Percentiles rank a stretch among this genome's conserved stretches.
Conservation (phyloP, 169 alveolate species). For the Plasmodium falciparum region DNA sequence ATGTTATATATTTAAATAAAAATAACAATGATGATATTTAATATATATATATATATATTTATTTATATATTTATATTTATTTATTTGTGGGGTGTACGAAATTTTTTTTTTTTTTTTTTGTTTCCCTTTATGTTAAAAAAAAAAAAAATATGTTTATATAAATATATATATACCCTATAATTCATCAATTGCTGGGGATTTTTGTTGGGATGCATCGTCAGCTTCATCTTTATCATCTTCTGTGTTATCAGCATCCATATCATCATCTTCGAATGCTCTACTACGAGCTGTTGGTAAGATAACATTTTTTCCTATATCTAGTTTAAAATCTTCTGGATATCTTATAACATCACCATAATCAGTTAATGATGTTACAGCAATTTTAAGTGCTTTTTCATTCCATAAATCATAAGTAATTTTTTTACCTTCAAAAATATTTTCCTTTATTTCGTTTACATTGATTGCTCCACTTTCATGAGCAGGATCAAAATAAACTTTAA, state of each 20-base stretch:
- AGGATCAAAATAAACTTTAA: conserved; percentile 81
- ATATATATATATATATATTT: no score
- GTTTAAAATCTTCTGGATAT: conserved; percentile 82
- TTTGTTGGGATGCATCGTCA: background rate
- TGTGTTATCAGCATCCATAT: conserved; percentile 18
- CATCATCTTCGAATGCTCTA: conserved; percentile 14
- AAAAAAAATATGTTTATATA: no score
- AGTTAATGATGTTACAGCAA: conserved; percentile 82
- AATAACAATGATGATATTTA: no score
- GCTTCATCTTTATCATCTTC: conserved; percentile 24
- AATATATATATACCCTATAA: background rate
- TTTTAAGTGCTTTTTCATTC: conserved; percentile 81
- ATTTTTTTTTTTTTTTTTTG: no score
- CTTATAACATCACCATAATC: conserved; percentile 84
- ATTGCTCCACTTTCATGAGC: conserved; percentile 76
- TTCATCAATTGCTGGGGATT: conserved; percentile 29
- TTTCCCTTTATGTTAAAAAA: no score
- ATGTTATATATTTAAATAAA: no score
- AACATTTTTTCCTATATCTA: conserved; percentile 78
- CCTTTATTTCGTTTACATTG: conserved; percentile 78
- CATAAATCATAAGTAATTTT: conserved; percentile 79
- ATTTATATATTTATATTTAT: no score
- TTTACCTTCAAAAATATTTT: conserved; percentile 77
- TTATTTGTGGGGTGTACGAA: no score
- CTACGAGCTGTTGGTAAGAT: conserved; percentile 24